Evolutionary conservation across 768 basidiomycete species (phyloP).

Genomic region (Pleurotus salmoneostramineus): DNA sequence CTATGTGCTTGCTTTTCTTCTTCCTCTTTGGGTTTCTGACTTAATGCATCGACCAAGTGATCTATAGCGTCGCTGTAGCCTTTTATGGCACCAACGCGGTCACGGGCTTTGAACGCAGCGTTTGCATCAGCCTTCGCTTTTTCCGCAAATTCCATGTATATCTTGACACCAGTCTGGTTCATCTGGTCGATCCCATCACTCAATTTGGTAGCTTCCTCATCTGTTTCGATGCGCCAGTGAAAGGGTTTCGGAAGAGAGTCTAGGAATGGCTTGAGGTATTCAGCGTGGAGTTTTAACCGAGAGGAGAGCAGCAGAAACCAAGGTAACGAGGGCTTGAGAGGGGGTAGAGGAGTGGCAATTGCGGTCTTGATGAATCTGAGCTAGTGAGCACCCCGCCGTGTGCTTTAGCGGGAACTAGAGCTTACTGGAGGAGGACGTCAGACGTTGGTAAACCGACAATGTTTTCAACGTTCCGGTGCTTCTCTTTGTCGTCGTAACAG

Average conservation of each 20-base stretch:
- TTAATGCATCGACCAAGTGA: constrained; percentile 17
- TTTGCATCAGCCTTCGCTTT: constrained; percentile 21
- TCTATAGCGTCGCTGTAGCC: constrained; percentile 27
- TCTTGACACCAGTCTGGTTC: constrained; percentile 20
- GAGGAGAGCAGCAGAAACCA: constrained; percentile 23
- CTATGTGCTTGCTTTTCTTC: constrained; percentile 20
- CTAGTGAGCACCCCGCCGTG: constrained; percentile 11
- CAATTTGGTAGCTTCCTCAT: constrained; percentile 24
- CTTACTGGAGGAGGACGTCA: constrained; percentile 24
- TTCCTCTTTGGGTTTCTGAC: constrained; percentile 21
- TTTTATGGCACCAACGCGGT: constrained; percentile 20
- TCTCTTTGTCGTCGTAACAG: constrained; percentile 24
- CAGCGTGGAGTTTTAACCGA: constrained; percentile 22
- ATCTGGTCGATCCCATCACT: constrained; percentile 21
- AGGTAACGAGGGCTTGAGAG: constrained; percentile 23
- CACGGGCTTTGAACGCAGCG: constrained; percentile 19
- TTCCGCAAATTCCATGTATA: constrained; percentile 19
- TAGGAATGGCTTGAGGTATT: constrained; percentile 27
- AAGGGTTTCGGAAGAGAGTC: constrained; percentile 33
- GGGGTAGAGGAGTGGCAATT: constrained; percentile 25
- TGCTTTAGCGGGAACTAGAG: neutral
- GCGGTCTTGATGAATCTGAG: constrained; percentile 18
- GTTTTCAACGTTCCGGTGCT: constrained; percentile 18
- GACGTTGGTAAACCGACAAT: constrained; percentile 23
- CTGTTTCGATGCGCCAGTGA: constrained; percentile 28